Conservation (phyloP, 257 asterid genomes). For the Solanum phureja region DNA sequence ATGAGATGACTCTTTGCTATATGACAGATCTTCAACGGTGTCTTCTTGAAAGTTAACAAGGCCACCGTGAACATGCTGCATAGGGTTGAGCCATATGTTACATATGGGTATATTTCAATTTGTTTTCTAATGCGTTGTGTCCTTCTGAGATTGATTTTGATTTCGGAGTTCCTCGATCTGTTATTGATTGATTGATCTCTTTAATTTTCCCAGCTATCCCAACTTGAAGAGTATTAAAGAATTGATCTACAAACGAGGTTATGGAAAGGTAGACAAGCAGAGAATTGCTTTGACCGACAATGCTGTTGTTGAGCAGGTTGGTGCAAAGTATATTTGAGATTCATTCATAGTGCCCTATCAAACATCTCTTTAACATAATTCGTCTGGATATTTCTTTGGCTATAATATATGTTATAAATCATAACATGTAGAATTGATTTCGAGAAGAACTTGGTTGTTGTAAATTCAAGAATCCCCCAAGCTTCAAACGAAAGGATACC, state of each 20-base stretch:
- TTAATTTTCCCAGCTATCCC: slow-evolving; percentile 33
- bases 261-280: slow-evolving; percentile 62
- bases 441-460: not conserved
- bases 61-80: slow-evolving; percentile 70
- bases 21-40: slow-evolving; percentile 60
- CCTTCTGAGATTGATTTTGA: not conserved
- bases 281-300: slow-evolving; percentile 67
- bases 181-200: not conserved
- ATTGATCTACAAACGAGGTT: slow-evolving; percentile 66
- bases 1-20: not conserved
- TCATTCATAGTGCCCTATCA: not conserved
- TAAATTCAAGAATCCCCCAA: not conserved
- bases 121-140: not conserved
- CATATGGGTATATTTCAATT: slow-evolving; percentile 37
- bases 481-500: not conserved
- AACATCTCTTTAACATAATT: not conserved
- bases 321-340: not conserved
- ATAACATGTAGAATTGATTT: not conserved
- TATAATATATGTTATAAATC: not conserved
- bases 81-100: slow-evolving; percentile 71
- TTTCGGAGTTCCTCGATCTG: not conserved
- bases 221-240: slow-evolving; percentile 61
- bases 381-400: not conserved
- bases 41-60: slow-evolving; percentile 64
- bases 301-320: slow-evolving; percentile 53